Conservation (phyloP, 306 rosid genomes). For the Cicer yamashitae region DNA sequence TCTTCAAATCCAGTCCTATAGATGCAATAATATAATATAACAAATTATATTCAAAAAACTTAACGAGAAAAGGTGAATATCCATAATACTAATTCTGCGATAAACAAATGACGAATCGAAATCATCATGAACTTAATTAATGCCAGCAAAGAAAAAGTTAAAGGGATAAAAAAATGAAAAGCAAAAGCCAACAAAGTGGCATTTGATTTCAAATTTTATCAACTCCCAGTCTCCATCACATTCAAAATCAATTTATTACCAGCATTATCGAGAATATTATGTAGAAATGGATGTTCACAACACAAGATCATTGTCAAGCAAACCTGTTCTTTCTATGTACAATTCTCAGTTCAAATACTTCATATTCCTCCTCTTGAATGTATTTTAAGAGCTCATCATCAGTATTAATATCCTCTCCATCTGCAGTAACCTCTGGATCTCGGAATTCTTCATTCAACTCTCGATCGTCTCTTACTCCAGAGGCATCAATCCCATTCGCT, state of each 20-base stretch:
- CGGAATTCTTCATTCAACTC: slow-evolving; percentile 51
- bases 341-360: slow-evolving; percentile 84
- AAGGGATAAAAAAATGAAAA: slow-evolving; percentile 5
- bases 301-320: slow-evolving; percentile 33
- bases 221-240: slow-evolving; percentile 24
- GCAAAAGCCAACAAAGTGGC: slow-evolving; percentile 20
- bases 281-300: slow-evolving; percentile 39
- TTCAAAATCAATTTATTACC: slow-evolving; percentile 16
- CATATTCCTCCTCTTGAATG: slow-evolving; percentile 66
- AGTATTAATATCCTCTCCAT: slow-evolving; percentile 57
- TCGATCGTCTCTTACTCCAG: slow-evolving; percentile 42
- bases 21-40: slow-evolving; percentile 49
- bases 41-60: slow-evolving; percentile 49
- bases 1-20: slow-evolving; percentile 98
- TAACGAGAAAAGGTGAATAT: neutral
- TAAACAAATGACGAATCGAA: slow-evolving; percentile 12
- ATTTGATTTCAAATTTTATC: slow-evolving; percentile 24
- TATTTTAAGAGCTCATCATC: slow-evolving; percentile 65
- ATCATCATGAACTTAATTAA: slow-evolving; percentile 36
- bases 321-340: slow-evolving; percentile 98
- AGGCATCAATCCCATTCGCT: slow-evolving; percentile 46
- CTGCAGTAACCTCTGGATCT: slow-evolving; percentile 51
- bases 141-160: slow-evolving; percentile 2
- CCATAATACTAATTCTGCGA: slow-evolving; percentile 24
- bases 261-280: slow-evolving; percentile 35